Conservation (phyloP, 768 basidiomycete genomes). For the Trametes cinnabarina region DNA sequence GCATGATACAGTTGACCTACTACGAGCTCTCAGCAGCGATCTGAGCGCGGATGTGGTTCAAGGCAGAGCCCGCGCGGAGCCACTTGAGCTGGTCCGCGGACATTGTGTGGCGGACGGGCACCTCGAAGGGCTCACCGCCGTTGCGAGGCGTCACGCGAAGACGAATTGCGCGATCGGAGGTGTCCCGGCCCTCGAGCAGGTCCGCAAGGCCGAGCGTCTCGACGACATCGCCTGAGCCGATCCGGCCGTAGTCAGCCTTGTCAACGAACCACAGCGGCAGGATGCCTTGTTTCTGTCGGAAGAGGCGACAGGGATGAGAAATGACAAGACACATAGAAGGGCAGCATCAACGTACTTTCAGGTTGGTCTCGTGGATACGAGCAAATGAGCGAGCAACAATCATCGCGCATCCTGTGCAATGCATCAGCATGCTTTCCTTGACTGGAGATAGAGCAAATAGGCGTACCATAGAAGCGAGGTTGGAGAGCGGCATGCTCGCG, state of each 20-base stretch:
- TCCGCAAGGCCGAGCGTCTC: constrained; percentile 82
- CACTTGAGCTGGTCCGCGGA: constrained; percentile 87
- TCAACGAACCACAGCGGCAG: constrained; percentile 93
- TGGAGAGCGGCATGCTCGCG: constrained; percentile 97
- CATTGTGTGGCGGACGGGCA: constrained; percentile 85
- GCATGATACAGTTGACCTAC: neutral
- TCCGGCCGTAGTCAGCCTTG: constrained; percentile 80
- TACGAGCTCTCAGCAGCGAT: constrained; percentile 25
- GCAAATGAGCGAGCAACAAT: constrained; percentile 94
- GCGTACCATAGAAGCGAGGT: constrained; percentile 85
- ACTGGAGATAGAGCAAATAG: neutral
- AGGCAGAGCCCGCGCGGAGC: constrained; percentile 83
- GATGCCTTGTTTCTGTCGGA: constrained; percentile 87
- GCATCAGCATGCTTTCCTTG: neutral
- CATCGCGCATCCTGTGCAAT: constrained; percentile 65
- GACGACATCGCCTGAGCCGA: constrained; percentile 78
- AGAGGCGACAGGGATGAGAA: too few relatives aligned
- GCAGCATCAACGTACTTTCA: constrained; percentile 58
- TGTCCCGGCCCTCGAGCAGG: constrained; percentile 43
- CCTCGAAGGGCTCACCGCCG: constrained; percentile 66
- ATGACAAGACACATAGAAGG: too few relatives aligned
- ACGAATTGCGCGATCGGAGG: constrained; percentile 41
- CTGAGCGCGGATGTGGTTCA: constrained; percentile 81
- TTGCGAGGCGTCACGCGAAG: constrained; percentile 64
- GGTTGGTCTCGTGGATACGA: constrained; percentile 96